Evolutionary conservation across 441 rosid species (phyloP).

Genomic region (Caryocar brasiliense): DNA sequence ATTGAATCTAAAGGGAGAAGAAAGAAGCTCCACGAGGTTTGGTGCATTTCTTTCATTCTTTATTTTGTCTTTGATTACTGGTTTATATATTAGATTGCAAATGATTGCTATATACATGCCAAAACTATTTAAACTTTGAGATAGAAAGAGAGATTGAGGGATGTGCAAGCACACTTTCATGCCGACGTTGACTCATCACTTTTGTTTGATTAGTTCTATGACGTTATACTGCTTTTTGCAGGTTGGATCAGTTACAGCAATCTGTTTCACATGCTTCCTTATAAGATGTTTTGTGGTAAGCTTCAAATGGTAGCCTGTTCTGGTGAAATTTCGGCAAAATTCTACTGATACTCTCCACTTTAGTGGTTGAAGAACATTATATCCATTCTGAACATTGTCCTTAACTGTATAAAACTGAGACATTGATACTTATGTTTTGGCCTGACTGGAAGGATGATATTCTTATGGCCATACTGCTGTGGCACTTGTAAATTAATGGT

Average conservation of each 20-base stretch:
- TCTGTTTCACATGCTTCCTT: constrained; percentile 81
- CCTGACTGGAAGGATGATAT: no score
- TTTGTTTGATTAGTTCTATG: not conserved
- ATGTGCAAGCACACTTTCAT: no score
- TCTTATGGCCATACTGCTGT: not conserved
- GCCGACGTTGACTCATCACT: no score
- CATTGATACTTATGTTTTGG: no score
- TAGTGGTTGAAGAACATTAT: no score
- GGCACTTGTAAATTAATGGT: no score
- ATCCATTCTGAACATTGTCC: no score
- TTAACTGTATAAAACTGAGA: no score
- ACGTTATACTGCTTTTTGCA: constrained; percentile 15
- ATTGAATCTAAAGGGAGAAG: constrained; percentile 89
- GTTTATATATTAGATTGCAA: not conserved
- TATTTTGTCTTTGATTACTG: not conserved
- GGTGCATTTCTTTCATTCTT: not conserved
- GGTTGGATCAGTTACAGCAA: constrained; percentile 92
- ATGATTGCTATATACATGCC: not conserved
- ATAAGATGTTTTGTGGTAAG: constrained; percentile 81
- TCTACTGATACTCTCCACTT: no score
- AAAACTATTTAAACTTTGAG: no score
- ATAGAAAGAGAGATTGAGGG: no score
- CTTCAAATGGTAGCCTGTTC: constrained; percentile 3
- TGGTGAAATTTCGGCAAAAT: no score
- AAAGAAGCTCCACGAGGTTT: constrained; percentile 94